A percentile compares a stretch with the other conserved stretches of the same genome.
Conservation (phyloP, 441 rosid genomes). For the Gossypium davidsonii region DNA sequence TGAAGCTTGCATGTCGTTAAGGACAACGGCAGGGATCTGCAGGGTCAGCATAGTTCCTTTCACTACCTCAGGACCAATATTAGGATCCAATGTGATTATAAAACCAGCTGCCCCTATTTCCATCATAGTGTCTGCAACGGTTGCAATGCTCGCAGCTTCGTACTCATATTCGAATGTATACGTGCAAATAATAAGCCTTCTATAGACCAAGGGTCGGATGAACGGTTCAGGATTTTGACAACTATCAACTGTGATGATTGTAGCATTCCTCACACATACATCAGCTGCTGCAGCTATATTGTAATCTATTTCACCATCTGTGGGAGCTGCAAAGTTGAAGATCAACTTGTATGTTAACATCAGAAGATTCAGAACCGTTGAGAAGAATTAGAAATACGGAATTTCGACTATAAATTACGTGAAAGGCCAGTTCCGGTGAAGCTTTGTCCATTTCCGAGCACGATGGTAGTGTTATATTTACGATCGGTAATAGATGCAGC, state of each 20-base stretch:
- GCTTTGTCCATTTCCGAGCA: conserved; percentile 23
- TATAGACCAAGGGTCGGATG: conserved; percentile 27
- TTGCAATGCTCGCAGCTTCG: conserved; percentile 33
- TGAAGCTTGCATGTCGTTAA: conserved; percentile 38
- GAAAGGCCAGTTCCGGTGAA: conserved; percentile 26
- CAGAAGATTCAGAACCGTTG: neutral
- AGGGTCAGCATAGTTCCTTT: conserved; percentile 36
- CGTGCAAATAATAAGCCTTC: conserved; percentile 44
- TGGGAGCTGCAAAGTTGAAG: conserved; percentile 36
- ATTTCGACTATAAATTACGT: conserved; percentile 15
- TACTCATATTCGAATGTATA: conserved; percentile 35
- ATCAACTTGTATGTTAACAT: neutral
- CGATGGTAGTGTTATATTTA: conserved; percentile 20
- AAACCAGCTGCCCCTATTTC: conserved; percentile 46
- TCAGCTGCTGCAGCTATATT: conserved; percentile 45
- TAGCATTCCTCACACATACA: conserved; percentile 30
- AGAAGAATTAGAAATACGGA: neutral
- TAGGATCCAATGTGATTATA: conserved; percentile 42
- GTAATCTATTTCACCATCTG: conserved; percentile 26
- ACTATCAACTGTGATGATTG: conserved; percentile 29
- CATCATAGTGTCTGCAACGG: conserved; percentile 37
- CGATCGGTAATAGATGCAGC: conserved; percentile 31
- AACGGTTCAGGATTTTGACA: conserved; percentile 37
- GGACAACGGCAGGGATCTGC: conserved; percentile 40
- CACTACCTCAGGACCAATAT: conserved; percentile 29